These are phyloP conservation scores for Xylariales sp. DNA, from an alignment of 2,329 filamentous ascomycete species.

Conservation along the genomic window DNA sequence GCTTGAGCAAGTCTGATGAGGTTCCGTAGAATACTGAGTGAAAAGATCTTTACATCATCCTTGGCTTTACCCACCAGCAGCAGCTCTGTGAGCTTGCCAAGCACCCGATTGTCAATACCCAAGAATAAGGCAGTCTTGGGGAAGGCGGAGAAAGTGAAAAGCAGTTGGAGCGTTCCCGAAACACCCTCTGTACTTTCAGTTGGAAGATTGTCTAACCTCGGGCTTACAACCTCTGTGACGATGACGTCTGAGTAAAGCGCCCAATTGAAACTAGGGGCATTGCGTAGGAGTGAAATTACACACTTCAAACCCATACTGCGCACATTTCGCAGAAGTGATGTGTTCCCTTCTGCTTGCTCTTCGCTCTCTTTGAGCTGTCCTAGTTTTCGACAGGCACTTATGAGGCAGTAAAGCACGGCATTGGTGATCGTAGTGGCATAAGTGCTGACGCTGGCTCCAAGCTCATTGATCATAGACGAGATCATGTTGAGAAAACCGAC, in stretches of 20 bases:
- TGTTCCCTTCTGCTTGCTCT: constrained; percentile 32
- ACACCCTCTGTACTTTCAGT: constrained; percentile 85
- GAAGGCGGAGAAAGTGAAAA: constrained; percentile 75
- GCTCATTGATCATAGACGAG: constrained; percentile 77
- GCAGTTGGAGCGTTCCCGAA: constrained; percentile 75
- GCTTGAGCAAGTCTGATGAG: constrained; percentile 58
- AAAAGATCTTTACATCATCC: constrained; percentile 80
- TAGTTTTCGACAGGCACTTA: constrained; percentile 62
- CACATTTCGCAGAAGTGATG: constrained; percentile 61
- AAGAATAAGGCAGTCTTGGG: constrained; percentile 66
- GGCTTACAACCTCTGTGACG: constrained; percentile 70
- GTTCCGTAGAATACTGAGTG: constrained; percentile 70
- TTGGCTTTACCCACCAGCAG: constrained; percentile 71
- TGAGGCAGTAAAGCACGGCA: constrained; percentile 75
- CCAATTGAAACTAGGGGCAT: constrained; percentile 69
- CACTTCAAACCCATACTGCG: constrained; percentile 77
- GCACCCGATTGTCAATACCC: constrained; percentile 52
- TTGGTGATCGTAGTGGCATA: constrained; percentile 69
- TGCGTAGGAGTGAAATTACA: constrained; percentile 71
- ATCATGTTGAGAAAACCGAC: constrained; percentile 91
- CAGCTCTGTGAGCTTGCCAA: constrained; percentile 69
- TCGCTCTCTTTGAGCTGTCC: constrained; percentile 32
- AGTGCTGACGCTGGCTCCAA: constrained; percentile 67
- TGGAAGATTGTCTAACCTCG: constrained; percentile 72
- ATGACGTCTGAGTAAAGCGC: constrained; percentile 65